A percentile compares a stretch with the other conserved stretches of the same genome.
Evolutionary conservation across 2,329 filamentous ascomycete genomes (phyloP).

Genomic region (Colletotrichum gloeosporioides): DNA sequence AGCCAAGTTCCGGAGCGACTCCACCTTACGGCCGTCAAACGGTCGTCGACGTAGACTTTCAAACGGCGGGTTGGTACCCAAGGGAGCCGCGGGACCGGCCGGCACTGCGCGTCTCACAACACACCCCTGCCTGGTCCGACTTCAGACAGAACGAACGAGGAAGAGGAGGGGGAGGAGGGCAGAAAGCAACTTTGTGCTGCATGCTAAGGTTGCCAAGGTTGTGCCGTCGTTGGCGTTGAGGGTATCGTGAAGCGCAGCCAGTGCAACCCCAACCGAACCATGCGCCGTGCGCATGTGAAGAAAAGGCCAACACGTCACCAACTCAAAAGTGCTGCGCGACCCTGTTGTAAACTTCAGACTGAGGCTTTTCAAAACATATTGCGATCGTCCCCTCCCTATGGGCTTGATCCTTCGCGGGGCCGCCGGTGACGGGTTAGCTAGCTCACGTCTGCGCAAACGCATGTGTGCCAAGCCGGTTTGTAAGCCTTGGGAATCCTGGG

Average conservation of each 20-base stretch:
- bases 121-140: background rate
- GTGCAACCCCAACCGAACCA: background rate
- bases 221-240: background rate
- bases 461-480: background rate
- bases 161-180: background rate
- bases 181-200: background rate
- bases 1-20: background rate
- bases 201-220: background rate
- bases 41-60: background rate
- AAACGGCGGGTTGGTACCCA: background rate
- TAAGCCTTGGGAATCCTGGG: background rate
- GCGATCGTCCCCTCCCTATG: background rate
- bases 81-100: background rate
- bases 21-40: background rate
- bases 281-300: constrained; percentile 14
- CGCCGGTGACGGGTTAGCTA: background rate
- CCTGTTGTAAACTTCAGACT: constrained; percentile 1
- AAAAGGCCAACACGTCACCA: constrained; percentile 5
- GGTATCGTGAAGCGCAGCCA: background rate
- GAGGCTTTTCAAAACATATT: background rate
- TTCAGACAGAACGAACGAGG: background rate
- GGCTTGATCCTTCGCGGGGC: background rate
- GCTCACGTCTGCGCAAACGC: background rate
- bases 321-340: constrained; percentile 6
- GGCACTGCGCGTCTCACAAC: background rate